Base-by-base conservation (phyloP, 2,329 filamentous ascomycete genomes). In the Colletotrichum tropicale region DNA sequence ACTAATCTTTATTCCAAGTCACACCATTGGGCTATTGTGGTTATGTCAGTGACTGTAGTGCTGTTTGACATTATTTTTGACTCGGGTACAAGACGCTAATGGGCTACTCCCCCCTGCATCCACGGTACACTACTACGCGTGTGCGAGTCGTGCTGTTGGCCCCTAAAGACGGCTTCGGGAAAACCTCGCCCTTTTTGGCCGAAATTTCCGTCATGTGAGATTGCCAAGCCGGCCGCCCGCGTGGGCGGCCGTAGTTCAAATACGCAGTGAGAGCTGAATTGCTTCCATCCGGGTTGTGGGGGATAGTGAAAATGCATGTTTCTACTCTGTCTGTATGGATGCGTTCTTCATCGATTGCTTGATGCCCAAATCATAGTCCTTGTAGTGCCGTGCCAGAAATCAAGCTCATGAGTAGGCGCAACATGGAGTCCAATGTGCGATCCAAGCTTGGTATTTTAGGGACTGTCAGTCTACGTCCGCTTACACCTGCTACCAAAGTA, bases 41-140 rank as follows among this genome's bases (percentile, higher is more conserved):
- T 43, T n/a, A 43, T 43, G 38, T 43, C 38, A 43, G 9, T 43
- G 38, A 6, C 9, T 43, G 38, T n/a, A 43, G 18, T 43, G 18
- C 38, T 43, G 38, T 43, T 43, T 10, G 18, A 12, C 9, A 43
- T n/a, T n/a, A n/a, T 43, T n/a, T n/a, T 43, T 43, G 38, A 18
- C 16, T 43, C 18, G 2, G 18, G 1, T n/a, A n/a, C 38, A 18
- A 0, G 0, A 38, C 38, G 0, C 38, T 12, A 6, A 18, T 0
- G 18, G 43, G 43, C 6, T 13, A 21, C 0, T 0, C 1, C 9
- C 43, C 43, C 43, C n/a, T 21, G 43, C 0, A 48, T 13, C 1
- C 43, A 48, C 5, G n/a, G 43, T 21, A n/a, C n/a, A n/a, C n/a
- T n/a, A n/a, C n/a, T 48, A 48, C 18, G 43, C 18, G n/a, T 48